These are phyloP conservation scores for Kluyveromyces lactis DNA, from an alignment of 805 yeast genomes.

Conservation along the genomic window DNA sequence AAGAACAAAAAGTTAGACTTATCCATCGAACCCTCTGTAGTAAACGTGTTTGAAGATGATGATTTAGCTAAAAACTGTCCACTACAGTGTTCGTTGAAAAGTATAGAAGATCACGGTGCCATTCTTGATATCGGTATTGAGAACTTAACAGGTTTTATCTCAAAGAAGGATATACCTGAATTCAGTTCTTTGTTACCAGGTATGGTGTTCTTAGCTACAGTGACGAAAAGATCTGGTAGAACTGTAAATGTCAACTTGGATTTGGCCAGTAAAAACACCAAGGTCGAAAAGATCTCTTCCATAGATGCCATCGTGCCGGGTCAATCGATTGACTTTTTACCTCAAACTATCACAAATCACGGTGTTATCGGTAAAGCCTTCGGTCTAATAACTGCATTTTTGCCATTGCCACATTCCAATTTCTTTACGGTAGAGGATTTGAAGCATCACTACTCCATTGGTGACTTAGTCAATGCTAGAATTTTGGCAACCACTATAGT, in stretches of 20 bases:
- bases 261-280: conserved; percentile 37
- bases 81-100: conserved; percentile 68
- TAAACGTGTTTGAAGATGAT: conserved; percentile 57
- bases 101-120: conserved; percentile 90
- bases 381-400: conserved; percentile 67
- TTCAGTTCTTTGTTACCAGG: conserved; percentile 43
- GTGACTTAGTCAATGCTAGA: conserved; percentile 62
- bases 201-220: conserved; percentile 56
- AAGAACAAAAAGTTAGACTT: conserved; percentile 55
- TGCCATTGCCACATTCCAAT: conserved; percentile 59
- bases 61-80: conserved; percentile 55
- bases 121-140: conserved; percentile 61
- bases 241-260: conserved; percentile 46
- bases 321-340: conserved; percentile 61
- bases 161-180: conserved; percentile 54
- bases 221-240: conserved; percentile 39
- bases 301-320: conserved; percentile 85
- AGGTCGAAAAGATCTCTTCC: conserved; percentile 52
- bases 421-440: conserved; percentile 38
- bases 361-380: conserved; percentile 70
- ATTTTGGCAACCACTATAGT: conserved; percentile 52
- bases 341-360: conserved; percentile 45
- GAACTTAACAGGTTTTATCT: conserved; percentile 59
- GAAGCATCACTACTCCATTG: conserved; percentile 58
- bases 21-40: conserved; percentile 63